Conservation (phyloP, 2,329 filamentous ascomycete species). For the Cladosporium sp. region DNA sequence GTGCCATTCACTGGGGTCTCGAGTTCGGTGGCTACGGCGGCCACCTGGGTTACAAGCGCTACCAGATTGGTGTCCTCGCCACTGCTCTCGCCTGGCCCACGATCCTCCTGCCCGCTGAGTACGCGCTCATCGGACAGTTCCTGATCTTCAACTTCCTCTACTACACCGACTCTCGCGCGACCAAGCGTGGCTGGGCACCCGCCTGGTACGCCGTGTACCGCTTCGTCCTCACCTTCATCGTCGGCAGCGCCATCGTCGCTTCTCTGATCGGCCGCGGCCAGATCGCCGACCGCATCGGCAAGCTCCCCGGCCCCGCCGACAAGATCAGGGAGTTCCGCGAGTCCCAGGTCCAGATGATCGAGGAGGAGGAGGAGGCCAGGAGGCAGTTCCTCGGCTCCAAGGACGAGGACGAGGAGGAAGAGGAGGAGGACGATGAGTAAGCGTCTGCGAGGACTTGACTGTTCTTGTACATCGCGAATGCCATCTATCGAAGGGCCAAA, state of each 20-base stretch:
- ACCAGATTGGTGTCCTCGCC: conserved; percentile 73
- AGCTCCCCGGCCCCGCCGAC: conserved; percentile 39
- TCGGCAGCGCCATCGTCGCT: conserved; percentile 73
- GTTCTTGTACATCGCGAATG: background rate
- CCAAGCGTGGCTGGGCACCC: conserved; percentile 70
- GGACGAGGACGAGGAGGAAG: conserved; percentile 26
- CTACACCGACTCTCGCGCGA: conserved; percentile 71
- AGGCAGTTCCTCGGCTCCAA: conserved; percentile 24
- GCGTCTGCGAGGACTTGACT: conserved; percentile 2
- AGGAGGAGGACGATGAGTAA: conserved; percentile 16
- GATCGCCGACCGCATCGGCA: conserved; percentile 54
- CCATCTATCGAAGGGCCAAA: background rate
- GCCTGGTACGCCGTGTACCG: conserved; percentile 84
- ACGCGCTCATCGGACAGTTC: conserved; percentile 81
- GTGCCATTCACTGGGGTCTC: conserved; percentile 88
- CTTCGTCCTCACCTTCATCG: conserved; percentile 85
- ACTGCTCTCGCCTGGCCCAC: conserved; percentile 86
- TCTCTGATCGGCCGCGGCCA: conserved; percentile 78
- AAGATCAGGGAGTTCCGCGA: conserved; percentile 45
- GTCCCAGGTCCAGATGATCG: conserved; percentile 22
- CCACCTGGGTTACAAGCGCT: conserved; percentile 68
- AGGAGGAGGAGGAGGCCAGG: conserved; percentile 29
- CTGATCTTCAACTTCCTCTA: conserved; percentile 78
- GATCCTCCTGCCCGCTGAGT: conserved; percentile 73
- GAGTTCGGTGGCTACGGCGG: conserved; percentile 69